A percentile compares a stretch with the other conserved stretches of the same genome.
These are phyloP conservation scores for Pythium scleroteichum DNA, from an alignment of 352 stramenopile species.

Conservation along the genomic window DNA sequence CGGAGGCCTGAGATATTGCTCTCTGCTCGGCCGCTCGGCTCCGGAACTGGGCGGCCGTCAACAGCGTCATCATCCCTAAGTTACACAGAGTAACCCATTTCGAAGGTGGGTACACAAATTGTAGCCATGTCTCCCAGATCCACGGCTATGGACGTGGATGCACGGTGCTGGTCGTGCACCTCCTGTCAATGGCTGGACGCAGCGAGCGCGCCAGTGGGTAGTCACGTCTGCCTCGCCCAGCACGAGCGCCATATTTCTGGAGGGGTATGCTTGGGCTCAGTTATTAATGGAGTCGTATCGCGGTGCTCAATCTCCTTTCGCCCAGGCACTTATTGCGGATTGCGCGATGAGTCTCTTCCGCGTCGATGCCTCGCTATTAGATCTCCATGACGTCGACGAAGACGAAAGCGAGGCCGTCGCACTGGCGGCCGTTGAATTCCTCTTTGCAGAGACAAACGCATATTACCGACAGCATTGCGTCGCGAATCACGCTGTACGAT, in stretches of 20 bases:
- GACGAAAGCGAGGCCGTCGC: constrained; percentile 61
- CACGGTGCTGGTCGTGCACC: neutral
- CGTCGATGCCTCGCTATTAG: constrained; percentile 37
- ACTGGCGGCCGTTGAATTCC: constrained; percentile 44
- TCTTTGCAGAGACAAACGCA: constrained; percentile 61
- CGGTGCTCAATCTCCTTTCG: no score
- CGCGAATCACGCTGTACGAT: constrained; percentile 25
- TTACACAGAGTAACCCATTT: neutral
- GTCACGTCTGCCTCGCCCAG: no score
- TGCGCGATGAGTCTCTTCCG: constrained; percentile 31
- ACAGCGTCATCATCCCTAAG: no score
- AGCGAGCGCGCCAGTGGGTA: no score
- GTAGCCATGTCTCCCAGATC: neutral
- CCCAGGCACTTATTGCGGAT: no score
- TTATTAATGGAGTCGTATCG: neutral
- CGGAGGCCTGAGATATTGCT: no score
- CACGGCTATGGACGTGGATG: neutral
- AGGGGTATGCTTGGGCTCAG: no score
- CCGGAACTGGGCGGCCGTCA: neutral
- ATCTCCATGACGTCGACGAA: constrained; percentile 39
- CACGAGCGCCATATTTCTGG: no score
- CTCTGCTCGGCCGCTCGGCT: neutral
- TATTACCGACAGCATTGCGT: constrained; percentile 46
- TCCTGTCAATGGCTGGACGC: neutral
- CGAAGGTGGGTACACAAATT: neutral